These are phyloP conservation scores for Geotrichum macrosporum DNA, from an alignment of 1,139 yeast genomes.

Conservation along the genomic window DNA sequence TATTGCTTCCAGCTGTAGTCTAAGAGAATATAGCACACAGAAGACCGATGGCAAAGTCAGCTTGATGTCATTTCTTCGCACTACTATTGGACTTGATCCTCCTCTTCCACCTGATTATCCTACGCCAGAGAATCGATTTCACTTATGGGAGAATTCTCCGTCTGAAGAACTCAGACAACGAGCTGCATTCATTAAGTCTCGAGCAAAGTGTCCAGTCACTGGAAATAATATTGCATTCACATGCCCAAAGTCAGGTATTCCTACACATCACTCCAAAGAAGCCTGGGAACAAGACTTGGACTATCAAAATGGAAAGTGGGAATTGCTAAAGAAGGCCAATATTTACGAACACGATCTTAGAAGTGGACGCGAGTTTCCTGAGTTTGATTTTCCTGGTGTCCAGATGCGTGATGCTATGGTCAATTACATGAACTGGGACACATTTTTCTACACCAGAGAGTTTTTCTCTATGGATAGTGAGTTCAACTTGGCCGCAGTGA, in stretches of 20 bases:
- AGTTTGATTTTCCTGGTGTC: constrained; percentile 82
- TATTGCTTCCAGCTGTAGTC: background rate
- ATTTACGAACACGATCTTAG: constrained; percentile 92
- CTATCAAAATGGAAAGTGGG: constrained; percentile 69
- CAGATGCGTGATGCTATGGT: constrained; percentile 75
- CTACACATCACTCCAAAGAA: constrained; percentile 85
- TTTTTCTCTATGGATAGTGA: constrained; percentile 96
- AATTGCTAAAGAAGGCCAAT: constrained; percentile 76
- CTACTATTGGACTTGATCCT: constrained; percentile 58
- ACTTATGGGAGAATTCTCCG: constrained; percentile 90
- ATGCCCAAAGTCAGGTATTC: constrained; percentile 92
- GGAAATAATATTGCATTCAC: constrained; percentile 72
- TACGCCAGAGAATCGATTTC: constrained; percentile 62
- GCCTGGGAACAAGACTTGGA: constrained; percentile 82
- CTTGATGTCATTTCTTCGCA: constrained; percentile 43
- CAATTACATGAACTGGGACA: constrained; percentile 85
- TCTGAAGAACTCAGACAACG: constrained; percentile 80
- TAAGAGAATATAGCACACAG: constrained; percentile 7
- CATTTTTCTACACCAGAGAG: constrained; percentile 86
- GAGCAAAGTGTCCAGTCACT: constrained; percentile 90
- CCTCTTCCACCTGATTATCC: constrained; percentile 61
- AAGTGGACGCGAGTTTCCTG: constrained; percentile 90
- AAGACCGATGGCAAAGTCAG: constrained; percentile 18
- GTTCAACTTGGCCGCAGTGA: constrained; percentile 90
- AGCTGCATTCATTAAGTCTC: constrained; percentile 83